Conservation (phyloP, 768 basidiomycete genomes). For the Lactarius hengduanensis region DNA sequence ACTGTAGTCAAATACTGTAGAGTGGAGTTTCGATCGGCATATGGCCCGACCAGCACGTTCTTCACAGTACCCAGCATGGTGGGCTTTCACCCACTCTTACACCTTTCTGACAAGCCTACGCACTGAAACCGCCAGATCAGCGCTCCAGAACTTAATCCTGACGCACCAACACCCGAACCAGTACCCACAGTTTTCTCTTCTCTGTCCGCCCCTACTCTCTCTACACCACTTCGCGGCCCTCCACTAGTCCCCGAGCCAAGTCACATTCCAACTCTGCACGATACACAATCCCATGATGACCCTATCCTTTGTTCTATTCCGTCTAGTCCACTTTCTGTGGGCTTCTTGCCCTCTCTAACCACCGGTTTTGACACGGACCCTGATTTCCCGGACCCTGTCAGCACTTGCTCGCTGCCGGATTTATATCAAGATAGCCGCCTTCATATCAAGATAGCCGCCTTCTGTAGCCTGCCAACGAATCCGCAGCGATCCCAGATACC, state of each 20-base stretch:
- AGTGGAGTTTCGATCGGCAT: too few species aligned
- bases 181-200: neutral
- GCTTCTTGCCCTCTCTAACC: slow-evolving; percentile 4
- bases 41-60: too few species aligned
- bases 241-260: neutral
- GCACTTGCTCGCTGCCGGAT: neutral
- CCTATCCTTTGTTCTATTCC: slow-evolving; percentile 6
- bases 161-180: neutral
- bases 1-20: too few species aligned
- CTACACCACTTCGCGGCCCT: neutral
- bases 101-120: slow-evolving; percentile 14
- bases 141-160: neutral
- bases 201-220: neutral
- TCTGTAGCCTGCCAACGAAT: neutral
- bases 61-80: slow-evolving; percentile 12
- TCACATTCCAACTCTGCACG: neutral
- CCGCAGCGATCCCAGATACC: slow-evolving; percentile 2
- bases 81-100: slow-evolving; percentile 3
- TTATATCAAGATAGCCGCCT: slow-evolving; percentile 2
- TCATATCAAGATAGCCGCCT: slow-evolving; percentile 3
- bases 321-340: slow-evolving; percentile 4
- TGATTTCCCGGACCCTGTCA: neutral
- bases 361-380: neutral
- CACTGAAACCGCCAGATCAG: slow-evolving; percentile 5
- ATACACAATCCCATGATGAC: slow-evolving; percentile 8